Base-by-base conservation (phyloP, 345 rosid genomes). In the Hibiscus trionum region DNA sequence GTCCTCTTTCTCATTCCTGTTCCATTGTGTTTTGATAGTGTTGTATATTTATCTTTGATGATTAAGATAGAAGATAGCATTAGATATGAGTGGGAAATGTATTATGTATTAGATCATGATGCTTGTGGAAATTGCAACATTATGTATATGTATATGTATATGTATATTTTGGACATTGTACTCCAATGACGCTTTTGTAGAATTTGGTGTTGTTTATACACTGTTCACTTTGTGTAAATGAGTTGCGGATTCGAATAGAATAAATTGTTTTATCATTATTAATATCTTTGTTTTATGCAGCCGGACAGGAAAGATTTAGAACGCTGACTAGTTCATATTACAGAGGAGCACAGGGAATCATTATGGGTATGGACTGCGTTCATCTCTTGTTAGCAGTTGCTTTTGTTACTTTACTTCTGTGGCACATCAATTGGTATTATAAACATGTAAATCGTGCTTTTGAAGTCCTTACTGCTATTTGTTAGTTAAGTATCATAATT, bases 281-380 rank as follows among this genome's bases (percentile, higher is more conserved):
- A 19, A 15, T 27, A 55, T 75, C 67, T 52, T 65, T 19, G 73
- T 19, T 68, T 70, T 14, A 35, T 78, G 83, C 88, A 94, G 98
- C 97, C 85, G 98, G 98, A 52, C 96, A 94, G 85, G 98, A 94
- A 80, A 86, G 97, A 72, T 94, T 94, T 79, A 86, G 98, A 79
- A 94, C 98, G 37, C 82, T 94, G 5, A 91, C 97, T 3, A 90
- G 96, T 72, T 94, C 97, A 7, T 91, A 94, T 79, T 94, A 94
- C 85, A 88, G 97, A 81, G 98, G 97, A 72, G 97, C 98, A 66
- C 98, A 91, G 80, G 97, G 97, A 74, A 85, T 94, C 55, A 84
- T 91, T 11, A 87, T 91, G 98, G 98, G 98, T 94, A 85, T 62
- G 77, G 17, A 33, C 63, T 76, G 74, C 37, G 52, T 49, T 63